Evolutionary conservation across 2,329 filamentous ascomycete genomes (phyloP).

Genomic region (Monosporascus sp.): DNA sequence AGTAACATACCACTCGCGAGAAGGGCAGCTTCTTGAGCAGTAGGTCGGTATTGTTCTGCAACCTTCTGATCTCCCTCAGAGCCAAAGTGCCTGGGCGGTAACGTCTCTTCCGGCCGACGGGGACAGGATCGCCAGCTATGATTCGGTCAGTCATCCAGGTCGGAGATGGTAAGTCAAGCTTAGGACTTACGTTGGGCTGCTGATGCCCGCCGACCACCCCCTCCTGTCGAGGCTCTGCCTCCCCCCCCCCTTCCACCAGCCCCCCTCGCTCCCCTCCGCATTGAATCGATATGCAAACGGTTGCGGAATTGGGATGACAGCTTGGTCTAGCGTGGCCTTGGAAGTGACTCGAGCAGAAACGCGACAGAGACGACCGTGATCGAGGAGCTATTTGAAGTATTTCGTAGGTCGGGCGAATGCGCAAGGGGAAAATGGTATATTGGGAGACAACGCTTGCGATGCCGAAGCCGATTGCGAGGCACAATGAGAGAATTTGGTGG

Average conservation of each 20-base stretch:
- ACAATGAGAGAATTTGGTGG: background rate
- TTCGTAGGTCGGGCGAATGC: no score
- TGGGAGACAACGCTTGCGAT: background rate
- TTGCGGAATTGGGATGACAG: background rate
- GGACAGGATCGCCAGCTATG: slow-evolving; percentile 68
- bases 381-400: no score
- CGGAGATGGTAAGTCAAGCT: slow-evolving; percentile 13
- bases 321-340: background rate
- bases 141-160: slow-evolving; percentile 15
- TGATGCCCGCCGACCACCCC: slow-evolving; percentile 8
- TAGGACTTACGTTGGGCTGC: slow-evolving; percentile 30
- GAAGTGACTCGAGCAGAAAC: background rate
- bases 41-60: slow-evolving; percentile 86
- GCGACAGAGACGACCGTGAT: background rate
- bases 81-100: slow-evolving; percentile 80
- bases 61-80: slow-evolving; percentile 83
- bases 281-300: background rate
- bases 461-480: background rate
- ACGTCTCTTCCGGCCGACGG: slow-evolving; percentile 55
- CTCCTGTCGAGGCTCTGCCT: slow-evolving; percentile 12
- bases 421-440: background rate
- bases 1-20: slow-evolving; percentile 58
- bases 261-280: slow-evolving; percentile 5
- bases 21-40: slow-evolving; percentile 78
- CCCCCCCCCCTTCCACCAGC: slow-evolving; percentile 8